Evolutionary conservation across 495 filamentous ascomycete genomes (phyloP).

Genomic region (Saxophila tyrrhenica): DNA sequence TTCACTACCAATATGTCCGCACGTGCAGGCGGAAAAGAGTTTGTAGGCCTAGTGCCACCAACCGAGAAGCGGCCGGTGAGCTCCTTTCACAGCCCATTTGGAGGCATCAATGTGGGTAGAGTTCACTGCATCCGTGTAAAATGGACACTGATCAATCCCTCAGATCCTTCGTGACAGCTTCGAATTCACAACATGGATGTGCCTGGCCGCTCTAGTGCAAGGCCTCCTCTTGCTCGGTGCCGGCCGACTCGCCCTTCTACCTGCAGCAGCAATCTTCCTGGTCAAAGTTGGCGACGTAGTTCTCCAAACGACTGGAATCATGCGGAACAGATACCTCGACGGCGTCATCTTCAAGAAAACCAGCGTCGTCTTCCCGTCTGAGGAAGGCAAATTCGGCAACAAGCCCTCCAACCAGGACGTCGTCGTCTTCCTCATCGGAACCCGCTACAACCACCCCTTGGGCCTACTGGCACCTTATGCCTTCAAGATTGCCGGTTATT

Average conservation of each 20-base stretch:
- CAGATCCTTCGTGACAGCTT: constrained; percentile 22
- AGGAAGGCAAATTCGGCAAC: constrained; percentile 25
- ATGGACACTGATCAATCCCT: not conserved
- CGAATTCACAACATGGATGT: constrained; percentile 33
- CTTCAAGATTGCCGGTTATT: constrained; percentile 12
- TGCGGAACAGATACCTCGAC: constrained; percentile 30
- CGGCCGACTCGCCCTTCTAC: constrained; percentile 27
- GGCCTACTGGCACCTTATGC: constrained; percentile 13
- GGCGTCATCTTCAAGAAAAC: constrained; percentile 27
- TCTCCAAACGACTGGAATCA: constrained; percentile 23
- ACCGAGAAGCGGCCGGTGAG: not conserved
- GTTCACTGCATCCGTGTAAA: not conserved
- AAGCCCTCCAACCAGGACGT: constrained; percentile 27
- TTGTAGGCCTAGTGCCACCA: not conserved
- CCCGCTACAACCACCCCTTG: constrained; percentile 30
- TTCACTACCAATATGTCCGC: not conserved
- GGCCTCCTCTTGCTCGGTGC: constrained; percentile 30
- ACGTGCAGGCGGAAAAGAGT: constrained; percentile 1
- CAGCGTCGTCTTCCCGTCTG: constrained; percentile 30
- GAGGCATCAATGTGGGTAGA: not conserved
- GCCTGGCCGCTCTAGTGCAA: constrained; percentile 35
- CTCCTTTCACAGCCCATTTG: not conserved
- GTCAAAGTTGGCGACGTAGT: constrained; percentile 19
- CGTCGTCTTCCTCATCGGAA: constrained; percentile 34
- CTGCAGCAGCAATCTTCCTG: constrained; percentile 26